These are phyloP conservation scores for Aspergillus funiculosus DNA, from an alignment of 495 filamentous ascomycete genomes.

Conservation along the genomic window DNA sequence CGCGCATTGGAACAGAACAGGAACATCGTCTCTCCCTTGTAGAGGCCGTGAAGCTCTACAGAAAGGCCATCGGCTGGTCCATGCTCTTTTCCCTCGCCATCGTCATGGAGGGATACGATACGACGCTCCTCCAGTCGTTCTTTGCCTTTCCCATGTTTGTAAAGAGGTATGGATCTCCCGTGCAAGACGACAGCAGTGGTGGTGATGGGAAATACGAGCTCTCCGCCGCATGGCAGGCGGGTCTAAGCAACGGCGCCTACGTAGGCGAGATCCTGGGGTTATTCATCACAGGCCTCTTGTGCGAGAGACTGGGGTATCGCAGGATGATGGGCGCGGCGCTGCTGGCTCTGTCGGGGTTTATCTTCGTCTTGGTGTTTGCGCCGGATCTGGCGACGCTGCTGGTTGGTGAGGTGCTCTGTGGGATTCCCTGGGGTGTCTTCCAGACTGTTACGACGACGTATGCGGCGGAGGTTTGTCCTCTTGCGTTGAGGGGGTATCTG, in stretches of 20 bases:
- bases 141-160: constrained; percentile 36
- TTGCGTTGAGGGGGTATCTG: constrained; percentile 60
- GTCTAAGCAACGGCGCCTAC: constrained; percentile 53
- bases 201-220: constrained; percentile 34
- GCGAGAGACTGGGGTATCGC: constrained; percentile 59
- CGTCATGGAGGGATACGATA: constrained; percentile 49
- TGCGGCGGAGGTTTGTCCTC: constrained; percentile 65
- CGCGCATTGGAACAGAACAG: constrained; percentile 7
- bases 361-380: constrained; percentile 65
- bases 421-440: constrained; percentile 71
- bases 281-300: constrained; percentile 58
- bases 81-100: constrained; percentile 39
- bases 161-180: constrained; percentile 28
- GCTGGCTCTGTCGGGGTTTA: constrained; percentile 51
- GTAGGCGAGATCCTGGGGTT: constrained; percentile 64
- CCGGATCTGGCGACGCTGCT: constrained; percentile 54
- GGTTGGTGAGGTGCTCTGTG: constrained; percentile 62
- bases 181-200: background rate
- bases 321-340: constrained; percentile 57
- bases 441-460: constrained; percentile 67
- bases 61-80: constrained; percentile 44
- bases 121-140: constrained; percentile 36
- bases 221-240: constrained; percentile 56
- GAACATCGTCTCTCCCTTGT: constrained; percentile 1
- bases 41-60: constrained; percentile 35